phyloP scores from a whole-genome alignment of 768 basidiomycete genomes.

The Rhodocollybia butyracea region DNA sequence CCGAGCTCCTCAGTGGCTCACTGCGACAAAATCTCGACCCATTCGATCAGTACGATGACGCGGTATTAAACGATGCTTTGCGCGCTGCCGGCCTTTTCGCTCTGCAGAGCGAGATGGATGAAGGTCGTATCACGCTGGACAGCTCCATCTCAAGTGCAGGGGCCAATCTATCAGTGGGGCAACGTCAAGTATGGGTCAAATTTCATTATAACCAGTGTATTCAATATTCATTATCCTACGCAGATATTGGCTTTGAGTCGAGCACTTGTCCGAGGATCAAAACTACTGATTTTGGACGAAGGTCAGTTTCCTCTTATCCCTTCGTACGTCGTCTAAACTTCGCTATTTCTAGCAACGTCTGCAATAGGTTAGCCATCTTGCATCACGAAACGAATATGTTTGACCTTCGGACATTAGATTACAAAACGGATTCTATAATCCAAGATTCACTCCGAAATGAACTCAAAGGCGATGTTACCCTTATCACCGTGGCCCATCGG shows the following conservation, averaged over 20 bases:
- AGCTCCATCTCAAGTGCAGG: constrained; percentile 27
- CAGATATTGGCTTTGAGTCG: constrained; percentile 51
- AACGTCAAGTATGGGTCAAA: too few relatives aligned
- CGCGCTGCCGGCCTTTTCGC: constrained; percentile 31
- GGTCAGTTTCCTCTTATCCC: constrained; percentile 26
- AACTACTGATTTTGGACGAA: constrained; percentile 20
- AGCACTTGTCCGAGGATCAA: constrained; percentile 22
- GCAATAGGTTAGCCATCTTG: constrained; percentile 38
- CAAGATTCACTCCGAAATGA: constrained; percentile 67
- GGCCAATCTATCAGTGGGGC: constrained; percentile 37
- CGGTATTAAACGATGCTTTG: constrained; percentile 32
- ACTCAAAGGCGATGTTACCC: constrained; percentile 55
- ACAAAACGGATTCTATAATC: constrained; percentile 65
- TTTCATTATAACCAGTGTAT: too few relatives aligned
- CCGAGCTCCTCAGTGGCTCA: constrained; percentile 38
- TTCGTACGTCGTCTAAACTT: not conserved
- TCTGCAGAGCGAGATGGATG: constrained; percentile 32
- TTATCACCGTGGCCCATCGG: constrained; percentile 69
- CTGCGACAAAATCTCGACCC: constrained; percentile 47
- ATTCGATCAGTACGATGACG: constrained; percentile 43
- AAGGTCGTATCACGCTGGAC: constrained; percentile 27
- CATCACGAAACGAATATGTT: not conserved
- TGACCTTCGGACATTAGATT: constrained; percentile 31
- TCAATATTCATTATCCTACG: too few relatives aligned
- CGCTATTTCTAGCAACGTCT: constrained; percentile 33